A percentile compares a stretch with the other conserved stretches of the same genome.
Evolutionary conservation across 768 basidiomycete species (phyloP).

Genomic region (Tulasnella sp.): DNA sequence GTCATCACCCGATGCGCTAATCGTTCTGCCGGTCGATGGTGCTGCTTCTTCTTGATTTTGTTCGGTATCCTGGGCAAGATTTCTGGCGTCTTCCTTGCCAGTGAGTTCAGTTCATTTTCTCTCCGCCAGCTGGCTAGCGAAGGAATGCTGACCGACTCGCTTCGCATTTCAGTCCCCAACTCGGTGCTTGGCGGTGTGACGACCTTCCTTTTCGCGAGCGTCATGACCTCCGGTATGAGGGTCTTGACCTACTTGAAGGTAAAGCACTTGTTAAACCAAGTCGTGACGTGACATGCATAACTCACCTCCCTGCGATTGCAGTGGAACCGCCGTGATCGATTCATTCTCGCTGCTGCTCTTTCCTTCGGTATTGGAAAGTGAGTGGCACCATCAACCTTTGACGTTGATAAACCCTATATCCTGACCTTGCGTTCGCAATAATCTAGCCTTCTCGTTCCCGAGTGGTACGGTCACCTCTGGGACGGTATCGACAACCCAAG

Average conservation of each 20-base stretch:
- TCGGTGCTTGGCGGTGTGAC: slow-evolving; percentile 81
- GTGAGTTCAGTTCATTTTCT: slow-evolving; percentile 36
- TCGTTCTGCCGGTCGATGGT: slow-evolving; percentile 71
- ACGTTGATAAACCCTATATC: not conserved
- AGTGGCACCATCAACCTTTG: slow-evolving; percentile 25
- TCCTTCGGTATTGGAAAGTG: slow-evolving; percentile 39
- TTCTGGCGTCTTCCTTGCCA: slow-evolving; percentile 78
- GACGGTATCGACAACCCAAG: slow-evolving; percentile 53
- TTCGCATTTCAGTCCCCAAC: slow-evolving; percentile 53
- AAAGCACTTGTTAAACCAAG: slow-evolving; percentile 8
- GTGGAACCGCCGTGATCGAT: slow-evolving; percentile 48
- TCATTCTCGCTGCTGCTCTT: slow-evolving; percentile 35
- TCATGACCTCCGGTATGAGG: slow-evolving; percentile 64
- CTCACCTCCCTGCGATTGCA: not conserved
- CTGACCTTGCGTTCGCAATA: slow-evolving; percentile 48
- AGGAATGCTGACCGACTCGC: not conserved
- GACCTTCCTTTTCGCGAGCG: slow-evolving; percentile 78
- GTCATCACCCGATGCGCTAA: slow-evolving; percentile 82
- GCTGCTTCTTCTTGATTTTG: slow-evolving; percentile 71
- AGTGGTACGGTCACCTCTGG: slow-evolving; percentile 65
- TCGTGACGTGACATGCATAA: slow-evolving; percentile 14
- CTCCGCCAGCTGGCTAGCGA: not conserved
- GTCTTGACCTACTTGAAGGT: slow-evolving; percentile 54
- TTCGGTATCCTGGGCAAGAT: slow-evolving; percentile 79
- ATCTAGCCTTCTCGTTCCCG: slow-evolving; percentile 60